Percentiles rank a stretch among this genome's conserved stretches.
phyloP scores from a whole-genome alignment of 176 grass and related monocot genomes.

The Chrysopogon serrulatus region DNA sequence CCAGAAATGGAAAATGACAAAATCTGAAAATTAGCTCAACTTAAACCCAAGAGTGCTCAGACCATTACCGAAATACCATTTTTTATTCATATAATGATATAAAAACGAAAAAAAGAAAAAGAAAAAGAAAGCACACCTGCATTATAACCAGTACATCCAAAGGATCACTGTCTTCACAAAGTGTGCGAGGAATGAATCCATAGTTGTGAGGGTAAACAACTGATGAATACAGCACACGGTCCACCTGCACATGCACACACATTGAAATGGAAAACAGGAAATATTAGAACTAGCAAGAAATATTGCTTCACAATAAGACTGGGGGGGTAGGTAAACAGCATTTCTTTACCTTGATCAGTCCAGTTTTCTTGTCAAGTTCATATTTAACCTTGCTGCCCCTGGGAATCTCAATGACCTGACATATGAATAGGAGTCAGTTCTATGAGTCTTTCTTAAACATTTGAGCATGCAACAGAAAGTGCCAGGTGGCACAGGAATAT shows the following conservation, averaged over 20 bases:
- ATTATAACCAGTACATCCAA: slow-evolving; percentile 96
- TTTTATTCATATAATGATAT: neutral
- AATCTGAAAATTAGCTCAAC: neutral
- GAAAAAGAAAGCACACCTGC: slow-evolving; percentile 55
- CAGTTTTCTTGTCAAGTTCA: slow-evolving; percentile 98
- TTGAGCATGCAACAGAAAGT: neutral
- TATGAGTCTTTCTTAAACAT: neutral
- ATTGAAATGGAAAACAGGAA: neutral
- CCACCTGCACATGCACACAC: slow-evolving; percentile 43
- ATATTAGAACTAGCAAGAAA: neutral
- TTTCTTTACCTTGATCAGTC: slow-evolving; percentile 70
- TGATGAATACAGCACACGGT: slow-evolving; percentile 94
- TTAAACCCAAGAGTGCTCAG: neutral
- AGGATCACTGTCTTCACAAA: slow-evolving; percentile 96
- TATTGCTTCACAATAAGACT: neutral
- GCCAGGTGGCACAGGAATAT: neutral
- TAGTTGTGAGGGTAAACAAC: slow-evolving; percentile 98
- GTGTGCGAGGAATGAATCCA: slow-evolving; percentile 95
- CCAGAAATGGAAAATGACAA: neutral
- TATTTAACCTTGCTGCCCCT: slow-evolving; percentile 98
- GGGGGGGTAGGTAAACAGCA: too few species aligned
- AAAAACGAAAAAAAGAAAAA: neutral
- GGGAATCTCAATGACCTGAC: slow-evolving; percentile 86
- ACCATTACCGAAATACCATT: neutral
- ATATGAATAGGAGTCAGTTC: neutral